Conservation (phyloP, 225 moss, liverwort and hornwort species). For the Neckera pumila region DNA sequence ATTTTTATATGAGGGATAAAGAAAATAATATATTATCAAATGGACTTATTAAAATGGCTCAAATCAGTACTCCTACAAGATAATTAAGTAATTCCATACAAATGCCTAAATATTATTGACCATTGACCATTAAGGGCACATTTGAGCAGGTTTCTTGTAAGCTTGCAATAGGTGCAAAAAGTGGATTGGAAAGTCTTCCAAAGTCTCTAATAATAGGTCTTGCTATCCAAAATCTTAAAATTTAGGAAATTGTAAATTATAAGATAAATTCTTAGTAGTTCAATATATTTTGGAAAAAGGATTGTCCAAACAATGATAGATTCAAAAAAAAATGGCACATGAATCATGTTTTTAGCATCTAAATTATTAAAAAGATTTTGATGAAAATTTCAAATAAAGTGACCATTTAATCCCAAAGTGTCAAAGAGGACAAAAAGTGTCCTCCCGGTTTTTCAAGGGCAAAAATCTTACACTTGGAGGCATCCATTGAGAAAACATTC, state of each 20-base stretch:
- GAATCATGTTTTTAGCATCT: not conserved
- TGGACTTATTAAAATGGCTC: not conserved
- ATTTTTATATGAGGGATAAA: not conserved
- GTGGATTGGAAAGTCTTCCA: not conserved
- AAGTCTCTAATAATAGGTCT: fast-evolving
- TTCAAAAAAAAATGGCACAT: fast-evolving
- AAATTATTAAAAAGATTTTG: fast-evolving
- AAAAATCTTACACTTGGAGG: no score
- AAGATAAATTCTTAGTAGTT: not conserved
- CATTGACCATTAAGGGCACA: not conserved
- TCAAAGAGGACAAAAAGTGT: no score
- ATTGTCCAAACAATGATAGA: not conserved
- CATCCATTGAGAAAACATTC: no score
- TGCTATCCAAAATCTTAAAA: not conserved
- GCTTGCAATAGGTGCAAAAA: fast-evolving
- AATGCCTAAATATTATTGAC: not conserved
- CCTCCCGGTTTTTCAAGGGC: no score
- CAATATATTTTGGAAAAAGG: not conserved
- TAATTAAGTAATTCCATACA: not conserved
- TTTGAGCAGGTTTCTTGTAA: not conserved
- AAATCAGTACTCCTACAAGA: not conserved
- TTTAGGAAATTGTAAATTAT: not conserved
- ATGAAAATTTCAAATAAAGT: not conserved
- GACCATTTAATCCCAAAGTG: no score
- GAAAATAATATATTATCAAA: not conserved